Conservation (phyloP, 1,284 basidiomycete species). For the Xanthoconium separans region DNA sequence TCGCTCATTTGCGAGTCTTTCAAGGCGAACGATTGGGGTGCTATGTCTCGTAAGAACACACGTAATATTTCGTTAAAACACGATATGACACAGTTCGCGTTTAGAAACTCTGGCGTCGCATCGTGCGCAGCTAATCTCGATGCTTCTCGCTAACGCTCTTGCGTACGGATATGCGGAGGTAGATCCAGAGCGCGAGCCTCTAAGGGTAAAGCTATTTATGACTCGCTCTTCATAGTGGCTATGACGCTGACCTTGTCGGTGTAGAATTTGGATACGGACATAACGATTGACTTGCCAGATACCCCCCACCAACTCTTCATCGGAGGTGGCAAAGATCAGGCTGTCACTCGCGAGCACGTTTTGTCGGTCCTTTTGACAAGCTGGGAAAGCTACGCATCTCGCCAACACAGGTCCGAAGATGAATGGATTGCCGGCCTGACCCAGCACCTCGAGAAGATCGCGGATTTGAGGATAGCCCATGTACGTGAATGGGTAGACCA, state of each 20-base stretch:
- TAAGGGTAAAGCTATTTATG: constrained; percentile 41
- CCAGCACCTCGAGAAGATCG: constrained; percentile 38
- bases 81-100: background rate
- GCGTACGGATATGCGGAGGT: constrained; percentile 35
- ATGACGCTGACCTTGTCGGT: background rate
- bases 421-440: constrained; percentile 42
- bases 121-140: constrained; percentile 45
- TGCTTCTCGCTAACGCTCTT: constrained; percentile 45
- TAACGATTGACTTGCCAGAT: constrained; percentile 37
- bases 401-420: constrained; percentile 37
- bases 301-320: constrained; percentile 39
- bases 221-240: rapidly evolving
- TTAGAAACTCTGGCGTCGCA: constrained; percentile 58
- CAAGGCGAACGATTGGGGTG: constrained; percentile 60
- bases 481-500: constrained; percentile 50
- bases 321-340: constrained; percentile 17
- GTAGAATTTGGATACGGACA: constrained; percentile 52
- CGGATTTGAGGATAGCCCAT: constrained; percentile 41
- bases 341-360: constrained; percentile 29
- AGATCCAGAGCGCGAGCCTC: constrained; percentile 38
- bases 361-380: constrained; percentile 30
- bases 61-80: background rate
- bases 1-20: background rate
- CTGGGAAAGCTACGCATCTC: constrained; percentile 34
- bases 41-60: constrained; percentile 51